Percentiles rank a stretch among this genome's conserved stretches.
Evolutionary conservation across 2,329 filamentous ascomycete genomes (phyloP).

Genomic region (Botrytis squamosa): DNA sequence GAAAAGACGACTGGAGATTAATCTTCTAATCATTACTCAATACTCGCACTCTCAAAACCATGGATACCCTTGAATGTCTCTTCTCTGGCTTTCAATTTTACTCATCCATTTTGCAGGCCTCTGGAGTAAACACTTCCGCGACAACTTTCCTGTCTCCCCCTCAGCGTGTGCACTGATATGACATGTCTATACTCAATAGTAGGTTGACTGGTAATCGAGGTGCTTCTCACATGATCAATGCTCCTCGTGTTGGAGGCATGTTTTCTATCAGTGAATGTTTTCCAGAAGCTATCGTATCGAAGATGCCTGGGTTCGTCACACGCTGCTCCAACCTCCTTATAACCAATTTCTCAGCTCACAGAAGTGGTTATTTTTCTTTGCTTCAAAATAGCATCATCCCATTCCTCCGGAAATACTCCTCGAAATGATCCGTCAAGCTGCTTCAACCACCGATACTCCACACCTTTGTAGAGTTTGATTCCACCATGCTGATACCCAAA

Average conservation of each 20-base stretch:
- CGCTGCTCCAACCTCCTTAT: neutral
- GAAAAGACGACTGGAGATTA: neutral
- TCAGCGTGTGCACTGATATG: neutral
- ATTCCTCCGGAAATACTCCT: constrained; percentile 3
- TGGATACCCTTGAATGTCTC: too few species aligned
- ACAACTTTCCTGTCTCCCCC: neutral
- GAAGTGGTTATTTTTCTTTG: neutral
- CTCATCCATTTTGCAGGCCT: neutral
- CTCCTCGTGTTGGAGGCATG: neutral
- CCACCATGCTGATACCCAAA: constrained; percentile 2
- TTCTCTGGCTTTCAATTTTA: neutral
- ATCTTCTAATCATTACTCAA: neutral
- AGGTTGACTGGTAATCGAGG: neutral
- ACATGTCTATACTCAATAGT: neutral
- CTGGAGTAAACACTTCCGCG: neutral
- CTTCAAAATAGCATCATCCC: constrained; percentile 15
- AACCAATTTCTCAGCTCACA: neutral
- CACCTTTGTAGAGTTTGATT: neutral
- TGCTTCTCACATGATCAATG: neutral
- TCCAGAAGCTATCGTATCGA: neutral
- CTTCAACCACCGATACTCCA: constrained; percentile 15
- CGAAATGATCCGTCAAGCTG: neutral
- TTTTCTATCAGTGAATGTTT: neutral
- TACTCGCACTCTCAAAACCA: neutral
- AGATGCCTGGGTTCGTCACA: neutral